Conservation (phyloP, 192 early-diverging fungal genomes). For the Backusella mclennaniae region DNA sequence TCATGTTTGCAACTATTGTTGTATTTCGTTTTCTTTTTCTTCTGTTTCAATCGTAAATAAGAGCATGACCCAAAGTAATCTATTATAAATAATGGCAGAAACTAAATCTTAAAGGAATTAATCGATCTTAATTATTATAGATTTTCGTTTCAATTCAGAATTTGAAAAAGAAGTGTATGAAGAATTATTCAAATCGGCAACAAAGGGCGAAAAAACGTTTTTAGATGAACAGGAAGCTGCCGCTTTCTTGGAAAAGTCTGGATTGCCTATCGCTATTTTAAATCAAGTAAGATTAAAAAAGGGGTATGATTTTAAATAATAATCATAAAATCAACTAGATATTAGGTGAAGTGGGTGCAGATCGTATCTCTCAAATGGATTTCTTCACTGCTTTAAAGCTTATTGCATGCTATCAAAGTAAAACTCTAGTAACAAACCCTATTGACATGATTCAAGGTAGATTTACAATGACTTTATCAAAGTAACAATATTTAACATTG, state of each 20-base stretch:
- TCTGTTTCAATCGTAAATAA: not conserved
- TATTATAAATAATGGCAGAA: not conserved
- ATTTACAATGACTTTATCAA: not conserved
- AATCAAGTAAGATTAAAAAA: constrained; percentile 42
- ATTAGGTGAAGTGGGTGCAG: constrained; percentile 77
- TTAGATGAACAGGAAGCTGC: constrained; percentile 64
- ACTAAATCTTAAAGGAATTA: not conserved
- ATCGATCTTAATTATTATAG: not conserved
- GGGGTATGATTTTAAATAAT: not conserved
- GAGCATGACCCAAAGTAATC: not conserved
- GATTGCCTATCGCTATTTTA: constrained; percentile 53
- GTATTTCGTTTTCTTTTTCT: not conserved
- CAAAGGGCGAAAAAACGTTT: constrained; percentile 58
- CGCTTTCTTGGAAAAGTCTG: constrained; percentile 68
- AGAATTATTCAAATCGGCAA: constrained; percentile 59
- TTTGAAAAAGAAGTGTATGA: constrained; percentile 58
- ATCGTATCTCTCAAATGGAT: constrained; percentile 62
- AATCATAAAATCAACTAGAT: constrained; percentile 42
- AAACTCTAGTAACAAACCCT: not conserved
- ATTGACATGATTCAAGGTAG: constrained; percentile 17
- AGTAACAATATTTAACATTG: not conserved
- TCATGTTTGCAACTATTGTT: not conserved
- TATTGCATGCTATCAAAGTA: constrained; percentile 47
- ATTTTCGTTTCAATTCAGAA: not conserved
- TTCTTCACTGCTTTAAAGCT: constrained; percentile 83